Evolutionary conservation across 495 filamentous ascomycete genomes (phyloP).

Genomic region (Immersiella caudata): DNA sequence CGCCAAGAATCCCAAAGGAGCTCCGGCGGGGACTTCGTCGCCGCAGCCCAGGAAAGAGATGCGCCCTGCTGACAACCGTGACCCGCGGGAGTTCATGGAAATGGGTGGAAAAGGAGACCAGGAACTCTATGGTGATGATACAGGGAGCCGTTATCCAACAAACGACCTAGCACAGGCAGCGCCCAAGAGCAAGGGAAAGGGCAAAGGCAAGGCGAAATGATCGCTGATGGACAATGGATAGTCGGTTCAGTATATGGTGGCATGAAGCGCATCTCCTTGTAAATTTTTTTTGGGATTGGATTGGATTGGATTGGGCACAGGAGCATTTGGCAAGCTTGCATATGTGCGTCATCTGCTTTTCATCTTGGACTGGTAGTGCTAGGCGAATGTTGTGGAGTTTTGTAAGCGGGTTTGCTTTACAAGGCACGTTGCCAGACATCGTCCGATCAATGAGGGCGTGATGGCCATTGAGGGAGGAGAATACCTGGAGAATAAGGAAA

Average conservation of each 20-base stretch:
- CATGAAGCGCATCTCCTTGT: constrained; percentile 1
- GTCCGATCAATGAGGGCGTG: neutral
- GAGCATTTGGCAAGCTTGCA: constrained; percentile 10
- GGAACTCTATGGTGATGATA: constrained; percentile 68
- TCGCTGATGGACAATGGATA: neutral
- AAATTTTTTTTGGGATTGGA: neutral
- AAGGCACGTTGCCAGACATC: neutral
- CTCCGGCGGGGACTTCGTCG: constrained; percentile 15
- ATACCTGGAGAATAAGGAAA: neutral
- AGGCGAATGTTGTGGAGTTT: neutral
- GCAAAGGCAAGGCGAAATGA: constrained; percentile 29
- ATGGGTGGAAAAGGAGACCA: constrained; percentile 85
- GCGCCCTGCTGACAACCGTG: constrained; percentile 64
- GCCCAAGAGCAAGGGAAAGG: constrained; percentile 37
- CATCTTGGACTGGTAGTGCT: neutral
- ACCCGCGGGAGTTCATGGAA: constrained; percentile 73
- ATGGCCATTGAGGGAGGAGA: neutral
- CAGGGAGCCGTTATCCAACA: constrained; percentile 50
- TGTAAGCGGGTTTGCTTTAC: neutral
- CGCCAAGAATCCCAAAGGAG: constrained; percentile 65
- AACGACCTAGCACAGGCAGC: constrained; percentile 38
- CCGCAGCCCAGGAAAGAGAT: constrained; percentile 51
- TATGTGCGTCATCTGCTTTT: neutral
- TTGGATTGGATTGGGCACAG: constrained; percentile 1
- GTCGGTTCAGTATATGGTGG: neutral